A percentile compares a stretch with the other conserved stretches of the same genome.
These are phyloP conservation scores for Crotalaria pallida DNA, from an alignment of 306 rosid species.

Conservation along the genomic window DNA sequence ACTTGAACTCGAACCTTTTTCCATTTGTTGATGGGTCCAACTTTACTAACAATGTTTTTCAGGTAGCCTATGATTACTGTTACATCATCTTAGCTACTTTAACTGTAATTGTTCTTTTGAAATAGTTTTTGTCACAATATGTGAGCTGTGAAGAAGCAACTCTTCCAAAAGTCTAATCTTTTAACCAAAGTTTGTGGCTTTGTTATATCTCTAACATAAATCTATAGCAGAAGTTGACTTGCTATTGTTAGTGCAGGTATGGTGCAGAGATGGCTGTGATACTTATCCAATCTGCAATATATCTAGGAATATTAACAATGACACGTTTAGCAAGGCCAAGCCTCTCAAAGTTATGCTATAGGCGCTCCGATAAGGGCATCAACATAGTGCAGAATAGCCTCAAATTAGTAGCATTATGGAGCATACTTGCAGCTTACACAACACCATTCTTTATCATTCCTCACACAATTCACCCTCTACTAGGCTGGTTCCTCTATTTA, in stretches of 20 bases:
- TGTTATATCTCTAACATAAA: background rate
- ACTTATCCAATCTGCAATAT: constrained; percentile 46
- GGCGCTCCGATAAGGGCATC: constrained; percentile 58
- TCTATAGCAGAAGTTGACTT: background rate
- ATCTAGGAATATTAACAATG: constrained; percentile 55
- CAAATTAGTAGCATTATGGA: constrained; percentile 55
- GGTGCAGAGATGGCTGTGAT: constrained; percentile 60
- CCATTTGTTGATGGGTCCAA: no score
- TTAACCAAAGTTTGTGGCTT: background rate
- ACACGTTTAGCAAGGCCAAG: constrained; percentile 68
- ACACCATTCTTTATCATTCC: constrained; percentile 70
- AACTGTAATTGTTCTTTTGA: background rate
- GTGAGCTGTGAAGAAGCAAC: background rate
- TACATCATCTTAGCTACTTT: background rate
- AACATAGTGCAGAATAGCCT: constrained; percentile 42
- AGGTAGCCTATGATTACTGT: no score
- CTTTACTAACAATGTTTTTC: no score
- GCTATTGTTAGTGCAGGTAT: constrained; percentile 42
- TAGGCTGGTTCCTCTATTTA: constrained; percentile 75
- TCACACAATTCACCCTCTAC: constrained; percentile 71
- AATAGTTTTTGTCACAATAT: background rate
- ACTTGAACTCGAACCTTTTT: no score
- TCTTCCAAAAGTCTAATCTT: background rate
- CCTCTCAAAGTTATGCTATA: constrained; percentile 63
- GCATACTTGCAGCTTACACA: constrained; percentile 61